Base-by-base conservation (phyloP, 2,329 filamentous ascomycete genomes). In the Sclerotinia trifoliorum region DNA sequence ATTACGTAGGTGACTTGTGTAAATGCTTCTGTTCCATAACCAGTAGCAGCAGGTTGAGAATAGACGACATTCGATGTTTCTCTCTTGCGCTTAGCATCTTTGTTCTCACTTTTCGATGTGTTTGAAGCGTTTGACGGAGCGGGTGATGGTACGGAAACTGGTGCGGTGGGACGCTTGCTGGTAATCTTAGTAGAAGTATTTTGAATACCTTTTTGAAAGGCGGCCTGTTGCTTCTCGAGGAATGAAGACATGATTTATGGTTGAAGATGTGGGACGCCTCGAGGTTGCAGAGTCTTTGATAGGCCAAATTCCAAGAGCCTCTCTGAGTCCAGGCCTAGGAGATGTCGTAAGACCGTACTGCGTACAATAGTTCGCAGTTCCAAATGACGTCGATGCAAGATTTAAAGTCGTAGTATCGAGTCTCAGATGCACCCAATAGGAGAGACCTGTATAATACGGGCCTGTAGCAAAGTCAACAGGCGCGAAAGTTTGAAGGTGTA, bases 1-100 rank as follows among this genome's bases (percentile, higher is more conserved):
- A 96, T 89, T 26, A 93, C 92, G 80, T 93, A 97, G 68, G 90
- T 87, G 77, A 97, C 89, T 78, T 96, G 92, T 17, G 93, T 96
- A 82, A 93, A 89, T 78, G 95, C 88, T 79, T 94, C 90, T 70
- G 85, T 85, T 73, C 93, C 93, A 65, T 89, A 91, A 76, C 89
- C 90, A 21, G 88, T 92, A 75, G 90, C 88, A 72, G 86, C 85
- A 26, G 91, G 91, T 80, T 94, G 92, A 67, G 91, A 94, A 80
- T 89, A 94, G 65, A 91, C 83, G 62, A 91, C 82, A 58, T 83
- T 82, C 79, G 52, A 79, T 78, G 72, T 75, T 8, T 87, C 85
- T 75, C 85, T 83, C 79, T 89, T 88, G 70, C 83, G 83, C 78
- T 88, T 88, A 67, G 66, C 10, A 61, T 91, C 91, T 70, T 88